Conservation (phyloP, 2,329 filamentous ascomycete genomes). For the Hirsutella minnesotensis region DNA sequence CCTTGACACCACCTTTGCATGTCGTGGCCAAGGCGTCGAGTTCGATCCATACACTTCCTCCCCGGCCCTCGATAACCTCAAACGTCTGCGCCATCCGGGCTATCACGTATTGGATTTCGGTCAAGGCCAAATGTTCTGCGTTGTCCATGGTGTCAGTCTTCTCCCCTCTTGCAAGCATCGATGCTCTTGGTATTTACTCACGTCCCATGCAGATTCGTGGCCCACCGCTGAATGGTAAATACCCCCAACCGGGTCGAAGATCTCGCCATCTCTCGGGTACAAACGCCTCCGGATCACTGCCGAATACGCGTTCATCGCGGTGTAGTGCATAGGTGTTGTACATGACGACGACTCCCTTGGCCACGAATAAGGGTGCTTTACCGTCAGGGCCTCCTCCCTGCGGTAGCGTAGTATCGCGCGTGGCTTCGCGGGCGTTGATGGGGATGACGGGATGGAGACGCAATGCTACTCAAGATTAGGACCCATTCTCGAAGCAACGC, state of each 20-base stretch:
- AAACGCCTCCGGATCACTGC: conserved; percentile 23
- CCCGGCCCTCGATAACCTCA: conserved; percentile 13
- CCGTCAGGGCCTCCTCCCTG: conserved; percentile 38
- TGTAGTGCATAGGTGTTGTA: conserved; percentile 32
- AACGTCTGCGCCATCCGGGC: conserved; percentile 22
- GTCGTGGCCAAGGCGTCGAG: conserved; percentile 21
- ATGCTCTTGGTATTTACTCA: conserved; percentile 10
- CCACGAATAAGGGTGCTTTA: conserved; percentile 34
- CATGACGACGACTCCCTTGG: conserved; percentile 30
- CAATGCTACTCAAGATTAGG: conserved; percentile 19
- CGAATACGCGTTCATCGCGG: conserved; percentile 23
- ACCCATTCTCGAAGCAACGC: too few relatives aligned
- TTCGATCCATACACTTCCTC: conserved; percentile 20
- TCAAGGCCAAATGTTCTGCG: conserved; percentile 22
- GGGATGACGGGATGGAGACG: conserved; percentile 40
- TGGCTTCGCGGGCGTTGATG: conserved; percentile 26
- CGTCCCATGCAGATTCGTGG: conserved; percentile 33
- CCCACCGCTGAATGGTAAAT: conserved; percentile 32
- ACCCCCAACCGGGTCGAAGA: conserved; percentile 27
- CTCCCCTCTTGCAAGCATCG: background rate
- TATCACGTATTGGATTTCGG: conserved; percentile 21
- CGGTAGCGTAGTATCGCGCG: conserved; percentile 35
- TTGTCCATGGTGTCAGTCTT: conserved; percentile 3
- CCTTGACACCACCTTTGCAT: conserved; percentile 19
- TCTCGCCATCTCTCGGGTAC: conserved; percentile 29